Evolutionary conservation across 2,329 filamentous ascomycete genomes (phyloP).

Genomic region (Penicillium decumbens): DNA sequence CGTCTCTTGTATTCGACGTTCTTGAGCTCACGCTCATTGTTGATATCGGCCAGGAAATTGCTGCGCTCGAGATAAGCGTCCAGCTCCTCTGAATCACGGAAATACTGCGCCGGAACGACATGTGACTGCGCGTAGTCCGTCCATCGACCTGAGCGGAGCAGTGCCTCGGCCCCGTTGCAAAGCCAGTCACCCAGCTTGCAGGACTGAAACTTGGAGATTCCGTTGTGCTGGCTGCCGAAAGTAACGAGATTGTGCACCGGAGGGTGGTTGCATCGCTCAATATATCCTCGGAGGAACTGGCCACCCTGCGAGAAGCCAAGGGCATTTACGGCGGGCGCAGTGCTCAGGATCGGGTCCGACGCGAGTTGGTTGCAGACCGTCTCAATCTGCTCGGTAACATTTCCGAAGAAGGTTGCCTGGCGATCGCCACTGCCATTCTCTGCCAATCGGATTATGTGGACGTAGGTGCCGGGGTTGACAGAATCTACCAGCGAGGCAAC

Average conservation of each 20-base stretch:
- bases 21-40: slow-evolving; percentile 79
- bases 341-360: slow-evolving; percentile 71
- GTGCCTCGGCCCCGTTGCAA: slow-evolving; percentile 72
- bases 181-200: slow-evolving; percentile 70
- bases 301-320: slow-evolving; percentile 94
- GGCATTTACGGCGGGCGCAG: slow-evolving; percentile 79
- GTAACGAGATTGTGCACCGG: slow-evolving; percentile 76
- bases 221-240: slow-evolving; percentile 87
- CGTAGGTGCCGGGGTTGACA: slow-evolving; percentile 74
- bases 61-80: slow-evolving; percentile 71
- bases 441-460: slow-evolving; percentile 72
- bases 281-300: slow-evolving; percentile 86
- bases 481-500: slow-evolving; percentile 68
- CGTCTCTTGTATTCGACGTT: slow-evolving; percentile 69
- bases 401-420: slow-evolving; percentile 83
- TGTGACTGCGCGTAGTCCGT: slow-evolving; percentile 68
- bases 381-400: slow-evolving; percentile 72
- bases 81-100: slow-evolving; percentile 65
- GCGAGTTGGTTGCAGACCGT: slow-evolving; percentile 74
- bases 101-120: slow-evolving; percentile 93
- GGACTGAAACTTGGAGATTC: slow-evolving; percentile 74
- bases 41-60: slow-evolving; percentile 91
- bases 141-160: slow-evolving; percentile 80
- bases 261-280: slow-evolving; percentile 78
- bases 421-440: slow-evolving; percentile 65